phyloP scores from a whole-genome alignment of 768 basidiomycete species.

The Lentinula detonsa region DNA sequence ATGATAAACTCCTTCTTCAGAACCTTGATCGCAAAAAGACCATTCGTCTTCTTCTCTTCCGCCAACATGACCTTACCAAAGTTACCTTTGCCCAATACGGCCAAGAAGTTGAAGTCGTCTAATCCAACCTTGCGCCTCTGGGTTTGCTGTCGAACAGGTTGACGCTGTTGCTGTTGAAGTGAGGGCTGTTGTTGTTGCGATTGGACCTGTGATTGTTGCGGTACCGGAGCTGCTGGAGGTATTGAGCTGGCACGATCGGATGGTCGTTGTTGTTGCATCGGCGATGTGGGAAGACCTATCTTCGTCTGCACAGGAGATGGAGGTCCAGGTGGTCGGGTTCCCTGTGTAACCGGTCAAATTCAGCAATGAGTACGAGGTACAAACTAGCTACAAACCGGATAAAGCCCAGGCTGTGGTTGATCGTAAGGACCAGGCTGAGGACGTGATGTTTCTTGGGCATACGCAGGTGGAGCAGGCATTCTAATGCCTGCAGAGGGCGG shows the following conservation, averaged over 20 bases:
- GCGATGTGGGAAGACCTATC: conserved; percentile 15
- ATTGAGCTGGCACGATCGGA: conserved; percentile 6
- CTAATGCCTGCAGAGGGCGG: conserved; percentile 35
- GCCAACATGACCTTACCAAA: conserved; percentile 99
- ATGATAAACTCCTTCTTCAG: conserved; percentile 99
- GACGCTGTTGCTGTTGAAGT: conserved; percentile 29
- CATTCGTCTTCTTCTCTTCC: conserved; percentile 90
- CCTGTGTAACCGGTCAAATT: conserved; percentile 11
- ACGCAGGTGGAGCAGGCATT: conserved; percentile 37
- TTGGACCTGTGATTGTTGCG: conserved; percentile 17
- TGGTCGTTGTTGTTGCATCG: conserved; percentile 7
- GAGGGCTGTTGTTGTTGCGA: conserved; percentile 21
- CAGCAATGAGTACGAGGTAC: neutral
- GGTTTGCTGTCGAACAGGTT: conserved; percentile 35
- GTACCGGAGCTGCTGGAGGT: neutral
- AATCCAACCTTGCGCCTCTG: conserved; percentile 86
- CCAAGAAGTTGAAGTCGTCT: conserved; percentile 98
- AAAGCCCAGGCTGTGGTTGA: conserved; percentile 9
- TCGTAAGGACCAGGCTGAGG: conserved; percentile 26
- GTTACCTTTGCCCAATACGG: conserved; percentile 97
- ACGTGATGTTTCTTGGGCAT: conserved; percentile 32
- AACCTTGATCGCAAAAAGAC: conserved; percentile 98
- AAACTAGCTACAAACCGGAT: conserved; percentile 20
- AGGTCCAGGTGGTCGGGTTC: conserved; percentile 14
- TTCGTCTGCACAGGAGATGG: conserved; percentile 12